Evolutionary conservation across 2,329 filamentous ascomycete species (phyloP), one percentile per base, ranked within the genome.

Genomic region (Cladobotryum protrusum): DNA sequence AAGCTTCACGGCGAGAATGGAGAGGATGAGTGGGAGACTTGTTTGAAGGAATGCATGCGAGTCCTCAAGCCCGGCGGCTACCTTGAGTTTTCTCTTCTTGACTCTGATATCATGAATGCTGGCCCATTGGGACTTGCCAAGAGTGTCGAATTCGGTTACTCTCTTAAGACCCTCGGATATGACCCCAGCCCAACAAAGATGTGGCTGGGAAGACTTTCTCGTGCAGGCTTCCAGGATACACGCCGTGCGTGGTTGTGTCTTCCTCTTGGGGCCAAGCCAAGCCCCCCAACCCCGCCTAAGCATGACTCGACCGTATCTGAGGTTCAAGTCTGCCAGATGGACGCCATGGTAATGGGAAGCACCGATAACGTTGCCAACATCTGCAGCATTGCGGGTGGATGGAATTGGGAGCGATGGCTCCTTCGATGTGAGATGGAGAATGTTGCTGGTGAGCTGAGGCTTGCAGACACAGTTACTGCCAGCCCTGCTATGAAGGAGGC

Each of bases 401-500:
- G 90, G 84, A 84, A 85, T 65, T 99, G 91, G 92, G 93, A 99
- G 77, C 87, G 89, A 66, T 99, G 93, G 93, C 79, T 97, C 67
- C 72, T 96, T 57, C 88, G 89, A 62, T 79, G 92, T 61, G 87
- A 93, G 71, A 80, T 85, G 71, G 91, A 96, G 73, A 93, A 79
- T 67, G 75, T 75, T 4, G 74, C 89, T 63, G 86, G 87, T 20
- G 84, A 89, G 63, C 67, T 77, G 54, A 67, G 78, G 11, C 72
- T 82, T 19, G 70, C 69, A 4, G 76, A 81, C 58, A 79, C 70
- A 4, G 75, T 76, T 29, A 75, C 72, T 35, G 65, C 77, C 9
- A 72, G 76, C 18, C 65, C 70, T 41, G 73, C 76, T 43, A 74
- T 80, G 65, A 66, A 69, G 48, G 75, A 80, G 67, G 79, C 81